Evolutionary conservation across 2,329 filamentous ascomycete species (phyloP).

Genomic region (Fusarium paranaense): DNA sequence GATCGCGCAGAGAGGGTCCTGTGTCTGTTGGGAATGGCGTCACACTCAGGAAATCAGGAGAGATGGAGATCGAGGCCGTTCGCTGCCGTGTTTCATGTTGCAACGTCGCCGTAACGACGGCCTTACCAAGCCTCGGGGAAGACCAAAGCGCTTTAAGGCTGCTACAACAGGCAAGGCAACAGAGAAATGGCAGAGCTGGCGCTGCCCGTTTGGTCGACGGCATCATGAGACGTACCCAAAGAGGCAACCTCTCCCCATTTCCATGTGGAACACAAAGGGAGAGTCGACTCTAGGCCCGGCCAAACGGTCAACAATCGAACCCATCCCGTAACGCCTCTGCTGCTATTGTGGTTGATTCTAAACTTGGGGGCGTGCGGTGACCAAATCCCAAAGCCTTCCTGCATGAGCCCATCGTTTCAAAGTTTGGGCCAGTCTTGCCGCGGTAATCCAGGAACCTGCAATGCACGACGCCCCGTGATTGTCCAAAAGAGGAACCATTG

Average conservation of each 20-base stretch:
- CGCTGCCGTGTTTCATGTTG: constrained; percentile 14
- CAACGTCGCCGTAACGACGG: constrained; percentile 20
- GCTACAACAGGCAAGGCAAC: constrained; percentile 4
- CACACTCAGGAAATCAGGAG: constrained; percentile 10
- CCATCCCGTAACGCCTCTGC: background rate
- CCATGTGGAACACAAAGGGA: background rate
- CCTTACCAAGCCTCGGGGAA: constrained; percentile 5
- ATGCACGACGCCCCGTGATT: background rate
- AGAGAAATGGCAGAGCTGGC: background rate
- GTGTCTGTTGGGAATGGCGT: constrained; percentile 9
- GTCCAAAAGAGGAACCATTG: background rate
- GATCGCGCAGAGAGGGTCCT: constrained; percentile 5
- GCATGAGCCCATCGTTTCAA: background rate
- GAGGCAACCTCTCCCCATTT: background rate
- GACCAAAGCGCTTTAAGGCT: constrained; percentile 7
- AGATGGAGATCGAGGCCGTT: constrained; percentile 23
- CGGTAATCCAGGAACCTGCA: constrained; percentile 19
- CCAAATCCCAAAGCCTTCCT: background rate
- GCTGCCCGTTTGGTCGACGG: background rate
- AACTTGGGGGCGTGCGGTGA: background rate
- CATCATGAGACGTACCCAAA: background rate
- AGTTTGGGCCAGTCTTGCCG: constrained; percentile 3
- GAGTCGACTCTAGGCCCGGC: background rate
- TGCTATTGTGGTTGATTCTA: background rate
- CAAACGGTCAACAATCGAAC: constrained; percentile 7